Evolutionary conservation across 148 eudicot species (phyloP).

Genomic region (Tetragonia tetragonoides): DNA sequence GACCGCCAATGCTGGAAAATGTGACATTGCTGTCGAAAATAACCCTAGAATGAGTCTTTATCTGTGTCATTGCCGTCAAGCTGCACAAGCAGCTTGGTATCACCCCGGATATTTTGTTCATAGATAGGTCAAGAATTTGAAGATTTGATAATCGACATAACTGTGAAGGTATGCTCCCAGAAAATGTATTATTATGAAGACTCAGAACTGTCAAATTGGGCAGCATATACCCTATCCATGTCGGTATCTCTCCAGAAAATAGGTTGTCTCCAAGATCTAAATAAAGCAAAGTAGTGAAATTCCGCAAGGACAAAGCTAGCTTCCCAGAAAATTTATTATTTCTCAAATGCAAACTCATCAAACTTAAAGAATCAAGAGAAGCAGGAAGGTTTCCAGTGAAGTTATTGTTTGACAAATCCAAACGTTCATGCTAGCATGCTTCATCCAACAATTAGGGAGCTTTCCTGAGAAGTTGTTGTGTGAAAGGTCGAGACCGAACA

Average conservation of each 20-base stretch:
- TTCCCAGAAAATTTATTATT: conserved; percentile 20
- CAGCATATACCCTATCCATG: conserved; percentile 6
- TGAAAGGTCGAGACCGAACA: conserved; percentile 27
- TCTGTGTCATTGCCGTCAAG: conserved; percentile 19
- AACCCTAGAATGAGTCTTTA: conserved; percentile 8
- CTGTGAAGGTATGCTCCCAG: conserved; percentile 16
- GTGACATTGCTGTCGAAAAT: conserved; percentile 1
- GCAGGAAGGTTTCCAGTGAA: conserved; percentile 19
- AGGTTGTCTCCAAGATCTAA: conserved; percentile 27
- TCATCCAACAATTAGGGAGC: conserved; percentile 17
- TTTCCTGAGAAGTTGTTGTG: conserved; percentile 22
- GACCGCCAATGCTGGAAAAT: conserved; percentile 13
- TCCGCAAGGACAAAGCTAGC: conserved; percentile 9
- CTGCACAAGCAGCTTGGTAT: conserved; percentile 24
- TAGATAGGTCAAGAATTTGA: conserved; percentile 26
- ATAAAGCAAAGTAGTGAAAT: background rate
- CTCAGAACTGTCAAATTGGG: conserved; percentile 15
- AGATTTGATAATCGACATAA: conserved; percentile 15
- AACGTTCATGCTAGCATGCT: background rate
- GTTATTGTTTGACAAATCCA: conserved; percentile 23
- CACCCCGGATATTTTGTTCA: conserved; percentile 15
- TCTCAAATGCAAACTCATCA: background rate
- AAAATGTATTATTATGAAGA: conserved; percentile 22
- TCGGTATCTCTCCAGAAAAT: conserved; percentile 19
- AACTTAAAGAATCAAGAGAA: conserved; percentile 1